Percentiles rank a stretch among this genome's conserved stretches.
Evolutionary conservation across 2,329 filamentous ascomycete genomes (phyloP).

Genomic region (Aspergillus cejpii): DNA sequence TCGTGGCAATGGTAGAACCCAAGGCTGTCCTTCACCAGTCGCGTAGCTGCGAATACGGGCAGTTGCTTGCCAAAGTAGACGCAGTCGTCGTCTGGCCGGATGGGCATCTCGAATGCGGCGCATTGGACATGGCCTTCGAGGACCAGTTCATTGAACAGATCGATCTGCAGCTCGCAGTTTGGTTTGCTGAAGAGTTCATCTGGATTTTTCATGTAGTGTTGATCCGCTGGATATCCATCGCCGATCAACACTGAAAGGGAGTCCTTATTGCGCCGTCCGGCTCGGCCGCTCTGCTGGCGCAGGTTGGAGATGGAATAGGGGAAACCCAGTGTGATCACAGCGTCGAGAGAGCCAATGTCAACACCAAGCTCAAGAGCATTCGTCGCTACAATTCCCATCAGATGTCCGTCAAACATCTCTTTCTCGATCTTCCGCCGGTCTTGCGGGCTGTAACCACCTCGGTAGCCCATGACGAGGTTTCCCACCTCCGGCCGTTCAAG

Average conservation of each 20-base stretch:
- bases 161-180: constrained; percentile 81
- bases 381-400: constrained; percentile 89
- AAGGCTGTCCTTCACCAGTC: constrained; percentile 64
- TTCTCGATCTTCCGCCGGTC: constrained; percentile 82
- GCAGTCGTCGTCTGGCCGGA: constrained; percentile 67
- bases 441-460: constrained; percentile 88
- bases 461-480: constrained; percentile 84
- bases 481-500: constrained; percentile 69
- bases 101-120: constrained; percentile 89
- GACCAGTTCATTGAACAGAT: constrained; percentile 84
- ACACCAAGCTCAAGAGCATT: constrained; percentile 89
- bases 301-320: constrained; percentile 93
- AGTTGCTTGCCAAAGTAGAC: constrained; percentile 74
- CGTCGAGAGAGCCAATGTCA: constrained; percentile 89
- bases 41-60: constrained; percentile 61
- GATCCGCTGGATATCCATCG: constrained; percentile 83
- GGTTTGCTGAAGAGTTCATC: constrained; percentile 86
- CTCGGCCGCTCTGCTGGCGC: constrained; percentile 87
- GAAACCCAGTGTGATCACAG: constrained; percentile 88
- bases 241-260: constrained; percentile 85
- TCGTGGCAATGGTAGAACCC: constrained; percentile 89
- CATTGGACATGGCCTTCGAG: constrained; percentile 93
- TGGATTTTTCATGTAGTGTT: constrained; percentile 95
- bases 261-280: constrained; percentile 86
- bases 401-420: constrained; percentile 94